Conservation (phyloP, 2,329 filamentous ascomycete species). For the Talaromyces atroroseus region DNA sequence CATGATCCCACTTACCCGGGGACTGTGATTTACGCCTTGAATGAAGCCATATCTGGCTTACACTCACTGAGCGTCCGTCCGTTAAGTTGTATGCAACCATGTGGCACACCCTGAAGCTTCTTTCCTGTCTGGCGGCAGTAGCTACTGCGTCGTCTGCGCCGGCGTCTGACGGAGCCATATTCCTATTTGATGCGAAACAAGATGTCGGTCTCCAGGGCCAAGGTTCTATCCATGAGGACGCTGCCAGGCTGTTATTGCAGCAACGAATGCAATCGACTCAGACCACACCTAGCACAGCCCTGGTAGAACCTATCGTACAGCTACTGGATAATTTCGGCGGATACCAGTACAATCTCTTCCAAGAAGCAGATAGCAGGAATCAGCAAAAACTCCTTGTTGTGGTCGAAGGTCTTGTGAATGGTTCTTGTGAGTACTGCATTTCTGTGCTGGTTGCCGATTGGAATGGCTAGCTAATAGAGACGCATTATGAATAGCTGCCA, state of each 20-base stretch:
- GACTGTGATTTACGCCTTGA: slow-evolving; percentile 1
- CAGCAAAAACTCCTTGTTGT: slow-evolving; percentile 31
- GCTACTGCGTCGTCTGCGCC: slow-evolving; percentile 22
- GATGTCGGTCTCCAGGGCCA: slow-evolving; percentile 3
- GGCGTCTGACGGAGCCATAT: slow-evolving; percentile 29
- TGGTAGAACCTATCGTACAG: slow-evolving; percentile 48
- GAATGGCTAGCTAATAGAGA: background rate
- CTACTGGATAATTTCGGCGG: slow-evolving; percentile 59
- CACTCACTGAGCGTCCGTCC: background rate
- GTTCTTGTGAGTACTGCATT: slow-evolving; percentile 49
- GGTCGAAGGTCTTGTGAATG: slow-evolving; percentile 54
- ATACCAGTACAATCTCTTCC: slow-evolving; percentile 48
- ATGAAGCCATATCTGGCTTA: slow-evolving; percentile 5
- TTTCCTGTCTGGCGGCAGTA: slow-evolving; percentile 21
- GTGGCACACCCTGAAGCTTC: slow-evolving; percentile 23
- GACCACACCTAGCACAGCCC: slow-evolving; percentile 35
- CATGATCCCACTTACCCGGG: background rate
- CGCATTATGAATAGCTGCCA: slow-evolving; percentile 13
- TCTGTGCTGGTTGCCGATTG: background rate
- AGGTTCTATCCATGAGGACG: slow-evolving; percentile 22
- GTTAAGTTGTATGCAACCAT: slow-evolving; percentile 17
- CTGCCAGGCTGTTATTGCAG: slow-evolving; percentile 37
- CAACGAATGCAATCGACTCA: slow-evolving; percentile 47
- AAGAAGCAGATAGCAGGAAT: slow-evolving; percentile 12
- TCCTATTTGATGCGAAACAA: slow-evolving; percentile 23